A percentile compares a stretch with the other conserved stretches of the same genome.
Evolutionary conservation across 1,284 basidiomycete genomes (phyloP).

Genomic region (Singerocomus inundabilis): DNA sequence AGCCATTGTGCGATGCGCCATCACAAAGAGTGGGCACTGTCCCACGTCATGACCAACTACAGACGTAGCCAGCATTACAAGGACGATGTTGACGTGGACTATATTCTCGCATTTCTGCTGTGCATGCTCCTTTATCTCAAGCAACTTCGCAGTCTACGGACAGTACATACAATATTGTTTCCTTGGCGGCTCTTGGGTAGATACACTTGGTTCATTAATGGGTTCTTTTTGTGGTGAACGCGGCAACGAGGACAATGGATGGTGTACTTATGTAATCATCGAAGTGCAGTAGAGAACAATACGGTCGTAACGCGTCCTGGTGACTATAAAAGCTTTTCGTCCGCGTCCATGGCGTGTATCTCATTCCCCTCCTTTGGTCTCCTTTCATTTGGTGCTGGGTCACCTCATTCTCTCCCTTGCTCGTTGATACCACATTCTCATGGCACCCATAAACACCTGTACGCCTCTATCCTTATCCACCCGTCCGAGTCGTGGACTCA

Average conservation of each 20-base stretch:
- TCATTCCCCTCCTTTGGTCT: slow-evolving; percentile 8
- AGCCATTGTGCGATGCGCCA: not conserved
- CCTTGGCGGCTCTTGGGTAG: slow-evolving; percentile 4
- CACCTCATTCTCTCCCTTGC: slow-evolving; percentile 22
- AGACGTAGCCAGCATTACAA: slow-evolving; percentile 12
- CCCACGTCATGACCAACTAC: slow-evolving; percentile 16
- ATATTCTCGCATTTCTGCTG: slow-evolving; percentile 1
- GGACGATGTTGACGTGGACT: slow-evolving; percentile 23
- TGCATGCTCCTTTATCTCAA: slow-evolving; percentile 7
- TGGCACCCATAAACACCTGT: slow-evolving; percentile 42
- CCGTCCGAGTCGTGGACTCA: slow-evolving; percentile 1
- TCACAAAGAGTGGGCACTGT: slow-evolving; percentile 7
- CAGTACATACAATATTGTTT: slow-evolving; percentile 11
- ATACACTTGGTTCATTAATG: slow-evolving; percentile 2
- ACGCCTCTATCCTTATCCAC: slow-evolving; percentile 19
- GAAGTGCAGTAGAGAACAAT: slow-evolving; percentile 30
- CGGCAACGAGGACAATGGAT: slow-evolving; percentile 29
- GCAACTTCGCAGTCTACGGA: slow-evolving; percentile 18
- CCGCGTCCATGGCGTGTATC: not conserved
- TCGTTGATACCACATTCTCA: slow-evolving; percentile 13
- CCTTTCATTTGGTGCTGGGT: slow-evolving; percentile 30
- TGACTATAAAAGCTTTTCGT: slow-evolving; percentile 24
- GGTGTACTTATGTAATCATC: slow-evolving; percentile 19
- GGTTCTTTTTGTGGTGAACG: not conserved
- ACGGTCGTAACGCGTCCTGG: slow-evolving; percentile 1